Evolutionary conservation across 1,139 yeast species (phyloP), one percentile per base, ranked within the genome.

Genomic region (Sugiyamaella castrensis): DNA sequence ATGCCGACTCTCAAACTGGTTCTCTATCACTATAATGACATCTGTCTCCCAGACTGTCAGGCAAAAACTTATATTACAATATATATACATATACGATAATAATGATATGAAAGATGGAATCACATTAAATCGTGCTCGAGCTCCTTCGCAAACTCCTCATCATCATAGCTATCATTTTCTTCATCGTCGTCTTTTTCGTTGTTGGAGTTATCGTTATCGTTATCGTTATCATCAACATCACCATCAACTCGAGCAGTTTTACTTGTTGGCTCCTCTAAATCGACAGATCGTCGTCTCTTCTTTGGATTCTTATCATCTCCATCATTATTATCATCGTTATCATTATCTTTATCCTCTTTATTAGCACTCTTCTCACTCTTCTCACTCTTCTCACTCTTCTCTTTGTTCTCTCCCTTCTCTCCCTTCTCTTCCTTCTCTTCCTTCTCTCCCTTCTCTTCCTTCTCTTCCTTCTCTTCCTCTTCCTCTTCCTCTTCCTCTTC

Each of bases 131-230:
- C 67, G 33, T 58, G 53, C 36, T 63, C 67, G 16, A 72, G 61
- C 53, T 72, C 76, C 30, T 68, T 70, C 44, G 72, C 74, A 39
- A 72, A 57, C 34, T 63, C 72, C n/a, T 70, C 70, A n/a, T 61
- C 67, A 24, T 62, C 67, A 29, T 60, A 67, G 11, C 62, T 69
- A n/a, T 53, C 54, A n/a, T 46, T 53, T 28, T 46, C 43, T 8
- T 31, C 46, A 12, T 43, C 43, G 38, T 47, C 48, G 42, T 43
- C 57, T 24, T 51, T 61, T 42, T 54, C 61, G 46, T 56, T 58
- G 10, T 26, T 29, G 29, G 15, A 24, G 31, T 12, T 10, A 5
- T 16, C 35, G 43, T 10, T 13, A 5, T 13, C 19, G 43, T 10
- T 13, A 5, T 13, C 19, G 31, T 12, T 10, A 5, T 16, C 35